Base-by-base conservation (phyloP, 495 filamentous ascomycete genomes). In the Haplographium delicatum region DNA sequence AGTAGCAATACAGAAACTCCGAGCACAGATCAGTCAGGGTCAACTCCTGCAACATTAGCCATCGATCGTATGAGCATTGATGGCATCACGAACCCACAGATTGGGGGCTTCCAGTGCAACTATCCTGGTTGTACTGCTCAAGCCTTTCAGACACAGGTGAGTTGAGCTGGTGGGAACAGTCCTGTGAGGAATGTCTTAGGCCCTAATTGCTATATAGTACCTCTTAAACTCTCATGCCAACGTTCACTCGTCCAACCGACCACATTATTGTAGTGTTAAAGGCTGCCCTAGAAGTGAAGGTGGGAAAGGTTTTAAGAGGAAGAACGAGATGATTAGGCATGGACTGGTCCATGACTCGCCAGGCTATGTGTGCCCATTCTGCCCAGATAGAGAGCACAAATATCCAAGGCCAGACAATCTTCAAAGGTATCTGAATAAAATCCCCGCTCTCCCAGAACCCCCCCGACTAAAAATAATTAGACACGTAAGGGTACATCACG, bases 311-410 rank as follows among this genome's bases (percentile, higher is more conserved):
- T 98, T 98, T 74, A 98, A 98, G 66, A 81, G 94, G 33, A 97
- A 98, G 67, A 98, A 98, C 58, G 94, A 98, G 69, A 97, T 98
- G 94, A 96, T 97, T 52, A 79, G 93, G 16, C 93, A 98, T 70
- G 91, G 91, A 3, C 75, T 98, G 1, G 93, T 98, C 2, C 93
- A 98, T 60, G 84, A 89, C 50, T 95, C 89, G 6, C 93, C 93
- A 9, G 93, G 94, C 54, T 98, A 98, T 65, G 84, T 96, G 27
- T 98, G 94, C 67, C 93, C 93, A 1, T 97, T 96, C 64, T 98
- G 93, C 65, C 86, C 89, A 2, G 91, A 97, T 65, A 76, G 89
- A 55, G 91, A 97, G 68, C 94, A 97, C 65, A 91, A 88, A 64
- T 98, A 98, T 65, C 93, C 94, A 16, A 77, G 94, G 57, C 94